Conservation (phyloP, 2,329 filamentous ascomycete genomes). For the Ceratocystis alfenasii region DNA sequence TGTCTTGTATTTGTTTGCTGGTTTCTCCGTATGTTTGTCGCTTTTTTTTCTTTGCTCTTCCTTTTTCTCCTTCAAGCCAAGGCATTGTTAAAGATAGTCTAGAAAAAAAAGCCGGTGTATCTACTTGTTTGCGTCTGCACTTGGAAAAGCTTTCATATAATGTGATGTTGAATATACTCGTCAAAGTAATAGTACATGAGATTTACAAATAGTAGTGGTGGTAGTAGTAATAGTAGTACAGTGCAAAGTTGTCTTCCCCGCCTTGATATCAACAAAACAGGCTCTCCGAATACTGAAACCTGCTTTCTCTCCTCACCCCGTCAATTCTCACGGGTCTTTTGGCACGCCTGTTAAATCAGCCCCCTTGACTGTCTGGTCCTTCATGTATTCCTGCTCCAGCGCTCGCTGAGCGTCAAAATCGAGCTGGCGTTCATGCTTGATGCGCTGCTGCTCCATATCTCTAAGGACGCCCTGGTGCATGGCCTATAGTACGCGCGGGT, state of each 20-base stretch:
- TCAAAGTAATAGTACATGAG: constrained; percentile 2
- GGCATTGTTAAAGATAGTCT: constrained; percentile 1
- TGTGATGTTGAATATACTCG: background rate
- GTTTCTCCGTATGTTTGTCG: background rate
- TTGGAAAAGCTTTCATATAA: background rate
- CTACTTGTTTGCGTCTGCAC: background rate
- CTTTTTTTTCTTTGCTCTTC: constrained; percentile 9
- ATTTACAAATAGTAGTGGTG: background rate
- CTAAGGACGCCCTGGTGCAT: constrained; percentile 94
- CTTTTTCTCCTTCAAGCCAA: background rate
- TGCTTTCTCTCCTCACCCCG: background rate
- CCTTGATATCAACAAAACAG: background rate
- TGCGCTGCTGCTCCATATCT: constrained; percentile 83
- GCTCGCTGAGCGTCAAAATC: constrained; percentile 87
- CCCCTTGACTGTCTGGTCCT: constrained; percentile 61
- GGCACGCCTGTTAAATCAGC: constrained; percentile 17
- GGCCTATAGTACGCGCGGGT: constrained; percentile 43
- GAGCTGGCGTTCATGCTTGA: constrained; percentile 81
- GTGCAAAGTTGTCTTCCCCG: background rate
- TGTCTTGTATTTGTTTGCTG: background rate
- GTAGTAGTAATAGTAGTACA: constrained; percentile 1
- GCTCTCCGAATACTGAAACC: background rate
- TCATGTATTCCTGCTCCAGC: constrained; percentile 80
- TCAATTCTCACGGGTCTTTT: background rate
- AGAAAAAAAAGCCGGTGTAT: background rate